A percentile compares a stretch with the other conserved stretches of the same genome.
Evolutionary conservation across 2,329 filamentous ascomycete genomes (phyloP).

Genomic region (Chrysosporium keratinophilum): DNA sequence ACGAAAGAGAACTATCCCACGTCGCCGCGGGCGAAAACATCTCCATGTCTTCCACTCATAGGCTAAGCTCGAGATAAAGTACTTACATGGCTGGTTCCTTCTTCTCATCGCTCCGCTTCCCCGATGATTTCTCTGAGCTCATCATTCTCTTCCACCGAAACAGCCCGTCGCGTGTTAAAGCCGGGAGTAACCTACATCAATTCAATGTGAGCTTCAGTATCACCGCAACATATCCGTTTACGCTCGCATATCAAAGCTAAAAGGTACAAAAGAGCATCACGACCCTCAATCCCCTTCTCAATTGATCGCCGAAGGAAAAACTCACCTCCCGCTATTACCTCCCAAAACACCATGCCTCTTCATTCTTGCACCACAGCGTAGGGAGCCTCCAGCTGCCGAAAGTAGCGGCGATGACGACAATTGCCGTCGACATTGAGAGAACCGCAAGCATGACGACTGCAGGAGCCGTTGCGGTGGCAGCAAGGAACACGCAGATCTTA

Average conservation of each 20-base stretch:
- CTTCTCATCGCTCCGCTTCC: background rate
- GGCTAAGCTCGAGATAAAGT: background rate
- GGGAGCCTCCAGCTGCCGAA: background rate
- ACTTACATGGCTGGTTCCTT: conserved; percentile 8
- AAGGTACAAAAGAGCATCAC: background rate
- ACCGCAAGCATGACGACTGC: background rate
- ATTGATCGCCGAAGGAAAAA: background rate
- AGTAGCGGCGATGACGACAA: background rate
- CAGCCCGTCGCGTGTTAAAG: background rate
- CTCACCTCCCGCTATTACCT: background rate
- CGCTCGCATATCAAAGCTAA: background rate
- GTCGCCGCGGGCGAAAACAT: background rate
- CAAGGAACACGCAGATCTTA: background rate
- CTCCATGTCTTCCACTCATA: background rate
- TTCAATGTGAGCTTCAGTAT: background rate
- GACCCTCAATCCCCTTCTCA: background rate
- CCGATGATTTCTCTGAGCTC: conserved; percentile 4
- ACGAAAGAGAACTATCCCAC: too few relatives aligned
- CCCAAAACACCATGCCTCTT: background rate
- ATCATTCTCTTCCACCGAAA: conserved; percentile 3
- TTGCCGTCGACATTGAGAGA: background rate
- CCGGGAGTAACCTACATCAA: background rate
- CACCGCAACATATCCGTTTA: background rate
- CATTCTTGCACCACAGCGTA: background rate
- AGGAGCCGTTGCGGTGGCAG: background rate